Base-by-base conservation (phyloP, 2,329 filamentous ascomycete genomes). In the Botrytis pseudocinerea region DNA sequence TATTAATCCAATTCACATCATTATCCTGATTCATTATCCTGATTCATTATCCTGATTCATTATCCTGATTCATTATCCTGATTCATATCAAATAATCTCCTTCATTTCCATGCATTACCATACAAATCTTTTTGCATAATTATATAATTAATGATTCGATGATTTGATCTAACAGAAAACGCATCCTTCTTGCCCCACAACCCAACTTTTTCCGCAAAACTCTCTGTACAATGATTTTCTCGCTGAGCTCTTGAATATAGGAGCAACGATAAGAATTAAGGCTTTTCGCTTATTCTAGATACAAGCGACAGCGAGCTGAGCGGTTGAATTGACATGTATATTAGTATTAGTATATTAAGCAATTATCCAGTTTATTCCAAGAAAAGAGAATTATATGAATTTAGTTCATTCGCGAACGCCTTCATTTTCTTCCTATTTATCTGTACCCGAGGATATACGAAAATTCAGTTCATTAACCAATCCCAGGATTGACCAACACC, bases 401-500 rank as follows among this genome's bases (percentile, higher is more conserved):
- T n/a, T 8, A 7, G 12, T 54, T 54, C 4, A n/a, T 54, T 14
- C 14, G 12, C 25, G 48, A 7, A n/a, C 16, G 12, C 2, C 4
- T 2, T 54, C 25, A 16, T 16, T 54, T 51, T 54, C 12, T 54
- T n/a, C 5, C 2, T 14, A 4, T n/a, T 16, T n/a, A 32, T 32
- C 32, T 2, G 2, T 32, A 32, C 32, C 2, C 32, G 2, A 32
- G 32, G 2, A 3, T 3, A 14, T n/a, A n/a, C 12, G 48, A 0
- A n/a, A n/a, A 7, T 6, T 1, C 46, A 51, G 1, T n/a, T n/a
- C 25, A 2, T 51, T 16, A 7, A 51, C 2, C 5, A 51, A n/a
- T 14, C 12, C 12, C 0, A n/a, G 25, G 0, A 6, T 6, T 16
- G 4, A 8, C 9, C 0, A n/a, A 0, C 1, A 16, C 12, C 0